Evolutionary conservation across 768 basidiomycete genomes (phyloP).

Genomic region (Rubroboletus pulcherrimus): DNA sequence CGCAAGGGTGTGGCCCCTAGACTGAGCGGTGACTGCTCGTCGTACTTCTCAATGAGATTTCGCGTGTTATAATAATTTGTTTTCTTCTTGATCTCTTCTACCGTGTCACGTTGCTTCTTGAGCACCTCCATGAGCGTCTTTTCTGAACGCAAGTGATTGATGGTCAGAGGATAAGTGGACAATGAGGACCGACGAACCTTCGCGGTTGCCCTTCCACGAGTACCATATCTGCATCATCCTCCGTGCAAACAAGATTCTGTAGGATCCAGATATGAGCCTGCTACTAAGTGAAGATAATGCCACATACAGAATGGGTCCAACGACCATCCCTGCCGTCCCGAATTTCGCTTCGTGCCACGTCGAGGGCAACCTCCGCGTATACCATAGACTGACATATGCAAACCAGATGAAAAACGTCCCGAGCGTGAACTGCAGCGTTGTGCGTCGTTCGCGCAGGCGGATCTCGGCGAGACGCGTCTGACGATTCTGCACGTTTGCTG

Average conservation of each 20-base stretch:
- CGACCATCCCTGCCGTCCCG: slow-evolving; percentile 49
- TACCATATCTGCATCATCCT: slow-evolving; percentile 86
- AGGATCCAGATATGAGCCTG: neutral
- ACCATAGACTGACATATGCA: slow-evolving; percentile 72
- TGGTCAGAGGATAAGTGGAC: neutral
- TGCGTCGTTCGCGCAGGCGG: slow-evolving; percentile 76
- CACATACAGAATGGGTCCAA: slow-evolving; percentile 78
- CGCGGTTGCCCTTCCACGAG: slow-evolving; percentile 69
- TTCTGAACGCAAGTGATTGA: slow-evolving; percentile 45
- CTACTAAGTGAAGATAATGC: neutral
- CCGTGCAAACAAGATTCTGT: slow-evolving; percentile 70
- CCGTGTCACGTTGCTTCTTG: slow-evolving; percentile 75
- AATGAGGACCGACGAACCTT: slow-evolving; percentile 47
- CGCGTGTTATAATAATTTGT: slow-evolving; percentile 94
- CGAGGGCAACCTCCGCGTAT: slow-evolving; percentile 52
- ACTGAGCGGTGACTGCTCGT: slow-evolving; percentile 46
- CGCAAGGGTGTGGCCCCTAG: slow-evolving; percentile 38
- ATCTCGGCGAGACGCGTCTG: slow-evolving; percentile 77
- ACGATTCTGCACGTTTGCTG: slow-evolving; percentile 66
- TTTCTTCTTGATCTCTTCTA: slow-evolving; percentile 97
- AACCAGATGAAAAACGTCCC: slow-evolving; percentile 76
- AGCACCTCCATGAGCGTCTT: slow-evolving; percentile 69
- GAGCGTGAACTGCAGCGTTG: slow-evolving; percentile 71
- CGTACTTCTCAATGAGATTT: slow-evolving; percentile 86
- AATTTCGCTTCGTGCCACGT: slow-evolving; percentile 24